phyloP scores from a whole-genome alignment of 805 yeast species.

The Candida tibetensis region DNA sequence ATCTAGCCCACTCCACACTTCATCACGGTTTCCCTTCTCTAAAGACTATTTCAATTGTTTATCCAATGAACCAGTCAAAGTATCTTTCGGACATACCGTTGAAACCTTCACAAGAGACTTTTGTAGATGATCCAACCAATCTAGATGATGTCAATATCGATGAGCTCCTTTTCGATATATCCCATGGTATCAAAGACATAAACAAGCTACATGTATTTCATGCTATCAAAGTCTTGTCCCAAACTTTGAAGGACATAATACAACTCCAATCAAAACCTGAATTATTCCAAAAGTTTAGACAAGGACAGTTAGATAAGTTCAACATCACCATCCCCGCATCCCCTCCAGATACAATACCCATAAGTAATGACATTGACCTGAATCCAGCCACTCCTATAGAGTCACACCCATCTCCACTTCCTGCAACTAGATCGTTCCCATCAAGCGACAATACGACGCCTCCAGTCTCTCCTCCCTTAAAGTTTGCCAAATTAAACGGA shows the following conservation, averaged over 20 bases:
- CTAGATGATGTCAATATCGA: conserved; percentile 32
- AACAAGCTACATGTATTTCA: conserved; percentile 35
- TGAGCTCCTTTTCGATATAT: conserved; percentile 35
- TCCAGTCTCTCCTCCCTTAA: conserved; percentile 23
- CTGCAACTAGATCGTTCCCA: conserved; percentile 1
- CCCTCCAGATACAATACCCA: not conserved
- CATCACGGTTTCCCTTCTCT: too few species aligned
- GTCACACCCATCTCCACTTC: conserved; percentile 4
- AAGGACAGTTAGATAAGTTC: conserved; percentile 22
- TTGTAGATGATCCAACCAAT: conserved; percentile 37
- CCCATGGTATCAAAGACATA: conserved; percentile 29
- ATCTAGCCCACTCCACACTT: not conserved
- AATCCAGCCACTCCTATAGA: not conserved
- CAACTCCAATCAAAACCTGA: conserved; percentile 25
- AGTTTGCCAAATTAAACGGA: conserved; percentile 13
- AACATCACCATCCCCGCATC: conserved; percentile 3
- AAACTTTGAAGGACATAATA: conserved; percentile 32
- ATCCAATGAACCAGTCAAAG: conserved; percentile 1
- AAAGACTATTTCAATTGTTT: not conserved
- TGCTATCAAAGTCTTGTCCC: conserved; percentile 29
- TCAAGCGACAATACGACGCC: conserved; percentile 6
- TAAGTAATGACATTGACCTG: not conserved
- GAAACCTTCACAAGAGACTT: conserved; percentile 37
- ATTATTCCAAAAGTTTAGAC: conserved; percentile 22
- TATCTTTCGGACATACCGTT: conserved; percentile 30